A percentile compares a stretch with the other conserved stretches of the same genome.
Evolutionary conservation across 2,329 filamentous ascomycete species (phyloP).

Genomic region (Botrytis deweyae): DNA sequence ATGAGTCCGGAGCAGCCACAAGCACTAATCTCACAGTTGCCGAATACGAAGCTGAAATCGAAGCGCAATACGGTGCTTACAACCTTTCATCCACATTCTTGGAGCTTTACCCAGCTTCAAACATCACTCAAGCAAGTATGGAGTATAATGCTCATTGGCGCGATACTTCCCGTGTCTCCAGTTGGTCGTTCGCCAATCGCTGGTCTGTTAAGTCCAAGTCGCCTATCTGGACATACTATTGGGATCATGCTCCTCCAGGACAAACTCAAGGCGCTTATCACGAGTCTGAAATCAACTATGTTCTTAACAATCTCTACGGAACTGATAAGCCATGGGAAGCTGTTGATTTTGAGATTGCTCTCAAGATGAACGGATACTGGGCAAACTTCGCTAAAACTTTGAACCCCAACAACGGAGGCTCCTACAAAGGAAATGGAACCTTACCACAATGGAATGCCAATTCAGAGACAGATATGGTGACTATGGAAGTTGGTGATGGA

Average conservation of each 20-base stretch:
- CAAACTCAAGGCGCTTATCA: conserved; percentile 35
- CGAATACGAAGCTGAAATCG: conserved; percentile 31
- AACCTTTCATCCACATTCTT: conserved; percentile 25
- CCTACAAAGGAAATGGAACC: background rate
- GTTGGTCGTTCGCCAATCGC: conserved; percentile 35
- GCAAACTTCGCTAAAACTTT: conserved; percentile 65
- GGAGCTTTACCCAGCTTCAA: conserved; percentile 34
- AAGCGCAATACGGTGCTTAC: conserved; percentile 23
- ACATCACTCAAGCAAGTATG: conserved; percentile 28
- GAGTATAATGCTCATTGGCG: conserved; percentile 34
- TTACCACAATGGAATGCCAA: background rate
- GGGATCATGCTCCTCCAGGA: conserved; percentile 37
- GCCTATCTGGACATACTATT: conserved; percentile 39
- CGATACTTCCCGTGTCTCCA: conserved; percentile 33
- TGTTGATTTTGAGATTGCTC: conserved; percentile 36
- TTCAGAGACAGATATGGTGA: background rate
- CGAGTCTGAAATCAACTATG: conserved; percentile 38
- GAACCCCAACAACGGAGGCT: conserved; percentile 56
- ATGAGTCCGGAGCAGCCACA: conserved; percentile 32
- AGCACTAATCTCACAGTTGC: conserved; percentile 38
- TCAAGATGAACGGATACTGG: conserved; percentile 63
- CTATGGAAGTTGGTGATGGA: conserved; percentile 8
- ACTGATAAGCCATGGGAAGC: conserved; percentile 33
- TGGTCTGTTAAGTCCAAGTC: conserved; percentile 34
- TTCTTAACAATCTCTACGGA: conserved; percentile 38